Percentiles rank a stretch among this genome's conserved stretches.
Conservation (phyloP, 2,329 filamentous ascomycete genomes). For the Penicillium frequentans region DNA sequence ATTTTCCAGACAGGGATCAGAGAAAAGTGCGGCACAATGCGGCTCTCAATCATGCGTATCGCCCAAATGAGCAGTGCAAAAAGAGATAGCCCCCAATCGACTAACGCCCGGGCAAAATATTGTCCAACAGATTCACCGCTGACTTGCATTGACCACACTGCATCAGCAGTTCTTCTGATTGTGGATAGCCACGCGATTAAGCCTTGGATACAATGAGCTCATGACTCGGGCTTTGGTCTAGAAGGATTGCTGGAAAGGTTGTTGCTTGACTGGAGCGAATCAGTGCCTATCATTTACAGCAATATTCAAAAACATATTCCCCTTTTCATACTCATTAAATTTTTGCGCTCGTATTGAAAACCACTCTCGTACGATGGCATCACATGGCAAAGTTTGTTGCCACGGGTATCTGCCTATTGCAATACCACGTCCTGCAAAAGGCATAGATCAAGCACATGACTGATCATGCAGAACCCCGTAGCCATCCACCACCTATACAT, state of each 20-base stretch:
- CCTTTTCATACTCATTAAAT: accelerated
- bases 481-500: no score
- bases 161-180: not conserved
- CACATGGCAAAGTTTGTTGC: no score
- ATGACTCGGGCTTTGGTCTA: not conserved
- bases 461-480: no score
- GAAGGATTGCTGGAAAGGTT: not conserved
- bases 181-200: not conserved
- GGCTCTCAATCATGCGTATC: not conserved
- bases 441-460: no score
- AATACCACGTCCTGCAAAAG: no score
- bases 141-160: not conserved
- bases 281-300: not conserved
- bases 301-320: no score
- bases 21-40: not conserved
- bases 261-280: not conserved
- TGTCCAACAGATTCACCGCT: not conserved
- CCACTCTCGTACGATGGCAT: no score
- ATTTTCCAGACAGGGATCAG: not conserved
- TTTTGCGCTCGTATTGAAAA: no score
- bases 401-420: no score
- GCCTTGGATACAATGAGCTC: not conserved
- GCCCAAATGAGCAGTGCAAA: not conserved
- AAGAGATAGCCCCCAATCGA: not conserved
- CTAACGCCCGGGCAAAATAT: not conserved